A percentile compares a stretch with the other conserved stretches of the same genome.
phyloP scores from a whole-genome alignment of 495 filamentous ascomycete species.

The Beverwykella pulmonaria region DNA sequence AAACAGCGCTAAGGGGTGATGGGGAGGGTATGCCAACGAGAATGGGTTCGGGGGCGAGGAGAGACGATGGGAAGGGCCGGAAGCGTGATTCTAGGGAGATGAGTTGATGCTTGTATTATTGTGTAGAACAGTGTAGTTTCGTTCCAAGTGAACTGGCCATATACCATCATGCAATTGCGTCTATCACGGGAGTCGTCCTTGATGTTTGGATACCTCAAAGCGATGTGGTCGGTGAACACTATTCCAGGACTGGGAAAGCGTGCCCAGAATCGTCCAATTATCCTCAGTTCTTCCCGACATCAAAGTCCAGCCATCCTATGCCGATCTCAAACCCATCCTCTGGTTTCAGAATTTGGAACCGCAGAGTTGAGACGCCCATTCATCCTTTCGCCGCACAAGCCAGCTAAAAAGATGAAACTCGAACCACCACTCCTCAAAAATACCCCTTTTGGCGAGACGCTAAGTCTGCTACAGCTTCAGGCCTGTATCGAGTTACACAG shows the following conservation, averaged over 20 bases:
- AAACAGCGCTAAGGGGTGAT: not conserved
- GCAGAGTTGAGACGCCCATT: not conserved
- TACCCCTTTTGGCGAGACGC: not conserved
- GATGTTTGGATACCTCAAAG: not conserved
- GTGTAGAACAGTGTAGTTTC: too few species aligned
- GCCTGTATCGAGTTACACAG: slow-evolving; percentile 15
- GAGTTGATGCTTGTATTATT: too few species aligned
- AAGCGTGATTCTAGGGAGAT: not conserved
- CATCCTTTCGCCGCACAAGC: slow-evolving; percentile 10
- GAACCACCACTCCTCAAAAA: slow-evolving; percentile 26
- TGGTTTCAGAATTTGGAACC: not conserved
- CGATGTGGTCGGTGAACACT: too few species aligned
- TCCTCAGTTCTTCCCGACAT: not conserved
- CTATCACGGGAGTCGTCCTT: not conserved
- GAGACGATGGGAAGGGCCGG: not conserved
- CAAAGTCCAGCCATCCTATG: not conserved
- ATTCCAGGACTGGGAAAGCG: not conserved
- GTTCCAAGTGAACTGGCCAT: too few species aligned
- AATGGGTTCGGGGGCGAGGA: not conserved
- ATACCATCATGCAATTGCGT: not conserved
- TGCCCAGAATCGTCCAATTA: not conserved
- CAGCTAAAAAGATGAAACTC: slow-evolving; percentile 27
- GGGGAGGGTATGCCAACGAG: not conserved
- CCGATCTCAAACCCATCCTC: not conserved
- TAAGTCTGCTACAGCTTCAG: slow-evolving; percentile 19